These are phyloP conservation scores for Xylariaceae sp. DNA, from an alignment of 2,329 filamentous ascomycete species.

Conservation along the genomic window DNA sequence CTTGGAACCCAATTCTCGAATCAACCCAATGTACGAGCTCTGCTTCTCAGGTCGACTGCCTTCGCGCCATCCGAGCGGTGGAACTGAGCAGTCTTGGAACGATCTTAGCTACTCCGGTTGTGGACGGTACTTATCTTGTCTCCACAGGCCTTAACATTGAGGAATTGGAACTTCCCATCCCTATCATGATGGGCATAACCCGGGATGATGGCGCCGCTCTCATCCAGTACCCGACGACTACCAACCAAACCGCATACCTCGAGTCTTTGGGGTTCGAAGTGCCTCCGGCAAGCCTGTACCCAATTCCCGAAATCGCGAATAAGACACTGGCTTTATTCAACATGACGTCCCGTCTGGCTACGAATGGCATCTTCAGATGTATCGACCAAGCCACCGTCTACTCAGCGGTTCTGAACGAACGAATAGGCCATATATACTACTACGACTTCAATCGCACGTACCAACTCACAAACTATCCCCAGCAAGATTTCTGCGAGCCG, in stretches of 20 bases:
- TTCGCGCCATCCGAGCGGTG: constrained; percentile 42
- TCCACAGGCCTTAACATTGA: constrained; percentile 44
- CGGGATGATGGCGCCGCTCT: constrained; percentile 53
- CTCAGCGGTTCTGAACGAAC: constrained; percentile 40
- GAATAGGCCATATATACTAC: constrained; percentile 48
- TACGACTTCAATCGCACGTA: constrained; percentile 57
- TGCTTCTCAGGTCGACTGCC: constrained; percentile 47
- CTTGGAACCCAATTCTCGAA: constrained; percentile 46
- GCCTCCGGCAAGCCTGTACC: constrained; percentile 42
- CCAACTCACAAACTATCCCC: constrained; percentile 48
- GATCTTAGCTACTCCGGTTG: constrained; percentile 49
- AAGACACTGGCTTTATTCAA: constrained; percentile 51
- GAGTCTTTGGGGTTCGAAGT: constrained; percentile 30
- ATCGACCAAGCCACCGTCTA: constrained; percentile 54
- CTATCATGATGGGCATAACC: constrained; percentile 52
- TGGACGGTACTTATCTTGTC: constrained; percentile 52
- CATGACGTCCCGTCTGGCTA: constrained; percentile 48
- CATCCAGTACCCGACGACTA: constrained; percentile 40
- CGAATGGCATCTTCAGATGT: constrained; percentile 56
- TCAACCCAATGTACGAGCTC: constrained; percentile 48
- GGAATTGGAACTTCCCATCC: constrained; percentile 43
- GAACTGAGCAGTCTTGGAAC: constrained; percentile 37
- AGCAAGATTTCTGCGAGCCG: constrained; percentile 44
- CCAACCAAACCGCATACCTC: constrained; percentile 34
- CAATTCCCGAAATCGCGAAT: constrained; percentile 42